These are phyloP conservation scores for Inga laurina DNA, from an alignment of 306 rosid genomes.

Conservation along the genomic window DNA sequence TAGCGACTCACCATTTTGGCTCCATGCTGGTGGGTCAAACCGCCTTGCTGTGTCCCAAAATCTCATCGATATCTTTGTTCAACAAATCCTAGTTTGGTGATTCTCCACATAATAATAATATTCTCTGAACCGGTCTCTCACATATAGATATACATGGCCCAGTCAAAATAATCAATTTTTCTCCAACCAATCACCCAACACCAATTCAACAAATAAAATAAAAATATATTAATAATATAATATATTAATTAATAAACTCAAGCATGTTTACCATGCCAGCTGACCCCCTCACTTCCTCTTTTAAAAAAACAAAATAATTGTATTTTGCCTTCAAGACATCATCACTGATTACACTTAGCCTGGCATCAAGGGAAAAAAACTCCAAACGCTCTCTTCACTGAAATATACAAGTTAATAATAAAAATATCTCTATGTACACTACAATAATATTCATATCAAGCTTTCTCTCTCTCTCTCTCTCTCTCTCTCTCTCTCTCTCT, in stretches of 20 bases:
- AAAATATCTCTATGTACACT: slow-evolving; percentile 27
- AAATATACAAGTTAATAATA: slow-evolving; percentile 15
- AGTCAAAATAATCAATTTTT: slow-evolving; percentile 32
- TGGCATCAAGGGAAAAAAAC: not conserved
- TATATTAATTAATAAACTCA: not conserved
- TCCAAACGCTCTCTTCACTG: not conserved
- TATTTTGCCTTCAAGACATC: slow-evolving; percentile 1
- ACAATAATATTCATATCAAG: not conserved
- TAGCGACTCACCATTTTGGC: not conserved
- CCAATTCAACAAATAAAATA: not conserved
- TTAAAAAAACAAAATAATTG: not conserved
- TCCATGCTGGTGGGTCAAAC: slow-evolving; percentile 43
- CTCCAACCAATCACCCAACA: not conserved
- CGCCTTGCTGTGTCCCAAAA: slow-evolving; percentile 44
- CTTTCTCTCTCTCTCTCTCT: not conserved
- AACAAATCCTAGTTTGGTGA: slow-evolving; percentile 37
- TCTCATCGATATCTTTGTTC: slow-evolving; percentile 20
- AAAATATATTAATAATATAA: not conserved
- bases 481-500: not conserved
- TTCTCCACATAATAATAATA: slow-evolving; percentile 5
- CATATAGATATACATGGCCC: slow-evolving; percentile 33
- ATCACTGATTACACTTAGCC: slow-evolving; percentile 17
- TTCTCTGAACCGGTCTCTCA: slow-evolving; percentile 21
- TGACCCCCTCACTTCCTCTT: slow-evolving; percentile 18
- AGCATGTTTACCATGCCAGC: slow-evolving; percentile 31